Base-by-base conservation (phyloP, 2,329 filamentous ascomycete species). In the Akanthomyces lecanii region DNA sequence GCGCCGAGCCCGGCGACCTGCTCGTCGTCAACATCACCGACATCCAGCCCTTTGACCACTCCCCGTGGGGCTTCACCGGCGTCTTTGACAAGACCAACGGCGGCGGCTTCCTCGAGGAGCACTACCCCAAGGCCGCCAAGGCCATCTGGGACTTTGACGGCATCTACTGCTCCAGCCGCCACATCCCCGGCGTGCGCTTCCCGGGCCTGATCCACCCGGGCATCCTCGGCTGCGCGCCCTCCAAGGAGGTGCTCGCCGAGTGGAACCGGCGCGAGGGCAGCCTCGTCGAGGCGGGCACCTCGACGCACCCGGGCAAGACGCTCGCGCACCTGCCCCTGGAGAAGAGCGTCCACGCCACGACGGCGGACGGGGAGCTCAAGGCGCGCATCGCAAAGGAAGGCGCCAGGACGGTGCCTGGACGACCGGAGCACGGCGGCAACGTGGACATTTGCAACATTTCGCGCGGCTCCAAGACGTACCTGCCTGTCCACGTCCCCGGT, bases 11-110 rank as follows among this genome's bases (percentile, higher is more conserved):
- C 0, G 93, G 93, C 0, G 93, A 97, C 71, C 81, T 96, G 1
- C 81, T 96, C 0, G 78, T 96, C 0, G 90, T 97, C 8, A 92
- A 97, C 73, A 97, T 97, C 67, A 92, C 94, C 74, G 93, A 97
- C 70, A 91, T 97, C 0, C 92, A 97, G 77, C 93, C 93, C 0
- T 87, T 96, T 67, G 82, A 94, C 66, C 86, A 95, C 36, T 85
- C 89, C 63, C 92, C 92, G 0, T 97, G 93, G 93, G 93, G 93
- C 0, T 96, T 96, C 74, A 94, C 90, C 0, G 92, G 92, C 10
- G 77, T 95, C 5, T 97, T 97, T 70, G 82, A 88, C 61, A 88
- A 85, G 67, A 78, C 87, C 18, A 97, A 97, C 69, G 93, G 93
- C 6, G 93, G 93, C 10, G 92, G 93, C 0, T 97, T 97, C 68